Evolutionary conservation across 1,284 basidiomycete species (phyloP).

Genomic region (Porogramme epimiltina): DNA sequence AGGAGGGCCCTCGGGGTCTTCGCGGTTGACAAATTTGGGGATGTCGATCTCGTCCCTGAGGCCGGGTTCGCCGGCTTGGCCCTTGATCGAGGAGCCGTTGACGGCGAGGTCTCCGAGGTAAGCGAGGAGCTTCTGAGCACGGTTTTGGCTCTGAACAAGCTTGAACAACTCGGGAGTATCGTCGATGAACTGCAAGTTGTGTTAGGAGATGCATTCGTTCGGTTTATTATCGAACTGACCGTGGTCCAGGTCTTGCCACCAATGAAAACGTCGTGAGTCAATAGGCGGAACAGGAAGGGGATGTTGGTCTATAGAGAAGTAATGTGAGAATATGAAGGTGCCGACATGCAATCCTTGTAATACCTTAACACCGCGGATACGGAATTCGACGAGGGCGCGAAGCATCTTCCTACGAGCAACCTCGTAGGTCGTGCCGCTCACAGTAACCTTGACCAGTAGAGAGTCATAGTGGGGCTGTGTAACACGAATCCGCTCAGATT

Average conservation of each 20-base stretch:
- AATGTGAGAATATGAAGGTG: conserved; percentile 3
- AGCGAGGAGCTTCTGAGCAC: conserved; percentile 95
- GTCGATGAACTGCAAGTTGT: conserved; percentile 83
- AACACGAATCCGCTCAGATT: not conserved
- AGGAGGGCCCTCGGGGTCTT: conserved; percentile 72
- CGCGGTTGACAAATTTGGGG: conserved; percentile 80
- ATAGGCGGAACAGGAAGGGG: conserved; percentile 96
- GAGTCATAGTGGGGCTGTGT: conserved; percentile 96
- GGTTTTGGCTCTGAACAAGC: conserved; percentile 96
- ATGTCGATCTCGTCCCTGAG: conserved; percentile 89
- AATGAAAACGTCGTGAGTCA: conserved; percentile 98
- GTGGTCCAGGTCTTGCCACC: conserved; percentile 98
- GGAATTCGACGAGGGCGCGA: conserved; percentile 97
- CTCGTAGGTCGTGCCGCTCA: conserved; percentile 97
- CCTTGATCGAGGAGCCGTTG: conserved; percentile 97
- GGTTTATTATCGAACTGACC: conserved; percentile 47
- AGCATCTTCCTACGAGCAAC: conserved; percentile 99
- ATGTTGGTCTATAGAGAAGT: conserved; percentile 81
- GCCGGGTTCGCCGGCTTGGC: conserved; percentile 92
- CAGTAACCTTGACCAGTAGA: conserved; percentile 94
- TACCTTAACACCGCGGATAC: conserved; percentile 97
- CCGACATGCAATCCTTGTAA: no score
- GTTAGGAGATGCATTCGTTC: not conserved
- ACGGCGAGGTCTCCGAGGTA: conserved; percentile 98
- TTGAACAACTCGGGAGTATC: conserved; percentile 99